A percentile compares a stretch with the other conserved stretches of the same genome.
Conservation (phyloP, 495 filamentous ascomycete species). For the Antarctomyces pellizariae region DNA sequence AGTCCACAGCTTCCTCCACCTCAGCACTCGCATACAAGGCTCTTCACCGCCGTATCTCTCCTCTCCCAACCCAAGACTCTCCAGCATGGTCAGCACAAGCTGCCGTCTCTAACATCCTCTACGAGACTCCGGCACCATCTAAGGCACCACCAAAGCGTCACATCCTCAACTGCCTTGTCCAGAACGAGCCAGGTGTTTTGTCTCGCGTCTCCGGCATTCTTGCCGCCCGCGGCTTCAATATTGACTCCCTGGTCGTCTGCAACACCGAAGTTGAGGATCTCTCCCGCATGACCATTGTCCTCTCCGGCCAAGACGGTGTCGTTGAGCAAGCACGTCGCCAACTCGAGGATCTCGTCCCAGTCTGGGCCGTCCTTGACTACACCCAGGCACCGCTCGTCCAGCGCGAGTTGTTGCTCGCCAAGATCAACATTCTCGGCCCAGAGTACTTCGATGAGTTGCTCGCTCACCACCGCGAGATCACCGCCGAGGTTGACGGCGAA, state of each 20-base stretch:
- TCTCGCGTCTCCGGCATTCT: slow-evolving; percentile 92
- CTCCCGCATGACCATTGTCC: slow-evolving; percentile 94
- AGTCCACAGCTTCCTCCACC: slow-evolving; percentile 42
- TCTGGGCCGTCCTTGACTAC: slow-evolving; percentile 97
- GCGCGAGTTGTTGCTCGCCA: slow-evolving; percentile 85
- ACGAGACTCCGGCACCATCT: slow-evolving; percentile 81
- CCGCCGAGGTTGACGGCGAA: slow-evolving; percentile 17
- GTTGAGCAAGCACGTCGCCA: slow-evolving; percentile 93
- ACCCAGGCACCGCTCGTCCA: slow-evolving; percentile 84
- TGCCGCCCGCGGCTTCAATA: slow-evolving; percentile 93
- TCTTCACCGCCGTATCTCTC: slow-evolving; percentile 66
- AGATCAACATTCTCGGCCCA: slow-evolving; percentile 83
- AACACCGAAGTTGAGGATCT: slow-evolving; percentile 95
- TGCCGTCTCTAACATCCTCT: slow-evolving; percentile 92
- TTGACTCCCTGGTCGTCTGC: slow-evolving; percentile 93
- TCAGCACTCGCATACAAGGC: slow-evolving; percentile 94
- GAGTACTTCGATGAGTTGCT: slow-evolving; percentile 95
- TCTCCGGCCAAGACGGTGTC: slow-evolving; percentile 87
- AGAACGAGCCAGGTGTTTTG: slow-evolving; percentile 94
- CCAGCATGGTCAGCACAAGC: slow-evolving; percentile 82
- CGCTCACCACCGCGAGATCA: slow-evolving; percentile 70
- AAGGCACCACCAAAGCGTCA: slow-evolving; percentile 73
- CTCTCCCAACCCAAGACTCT: slow-evolving; percentile 52
- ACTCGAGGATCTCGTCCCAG: slow-evolving; percentile 86
- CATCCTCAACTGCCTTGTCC: slow-evolving; percentile 91